These are phyloP conservation scores for Penicillium parvum DNA, from an alignment of 495 filamentous ascomycete genomes.

Conservation along the genomic window DNA sequence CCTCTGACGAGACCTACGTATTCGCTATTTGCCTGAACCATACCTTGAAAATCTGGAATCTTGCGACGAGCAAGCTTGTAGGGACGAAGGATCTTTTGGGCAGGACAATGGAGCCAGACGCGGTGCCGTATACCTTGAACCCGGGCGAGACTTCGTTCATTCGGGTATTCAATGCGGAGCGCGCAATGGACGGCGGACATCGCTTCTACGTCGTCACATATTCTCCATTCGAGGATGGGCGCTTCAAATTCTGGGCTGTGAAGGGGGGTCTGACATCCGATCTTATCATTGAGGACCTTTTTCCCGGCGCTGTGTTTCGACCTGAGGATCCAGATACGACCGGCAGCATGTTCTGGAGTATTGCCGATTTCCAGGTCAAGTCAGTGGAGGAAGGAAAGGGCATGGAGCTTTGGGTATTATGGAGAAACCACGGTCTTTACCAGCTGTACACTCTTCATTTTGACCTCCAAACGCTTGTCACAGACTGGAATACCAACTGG, in stretches of 20 bases:
- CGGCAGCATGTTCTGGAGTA: conserved; percentile 77
- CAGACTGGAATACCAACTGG: conserved; percentile 70
- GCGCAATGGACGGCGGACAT: conserved; percentile 51
- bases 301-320: conserved; percentile 54
- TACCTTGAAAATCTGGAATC: conserved; percentile 80
- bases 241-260: conserved; percentile 94
- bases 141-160: conserved; percentile 69
- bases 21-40: conserved; percentile 88
- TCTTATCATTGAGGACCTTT: conserved; percentile 66
- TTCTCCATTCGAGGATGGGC: conserved; percentile 77
- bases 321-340: conserved; percentile 64
- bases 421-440: conserved; percentile 79
- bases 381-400: conserved; percentile 45
- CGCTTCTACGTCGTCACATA: conserved; percentile 75
- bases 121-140: conserved; percentile 66
- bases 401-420: conserved; percentile 77
- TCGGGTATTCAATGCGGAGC: conserved; percentile 58
- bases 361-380: conserved; percentile 76
- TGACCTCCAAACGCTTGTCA: conserved; percentile 45
- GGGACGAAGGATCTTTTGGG: conserved; percentile 68
- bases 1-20: conserved; percentile 63
- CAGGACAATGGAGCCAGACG: conserved; percentile 50
- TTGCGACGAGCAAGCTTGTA: conserved; percentile 65
- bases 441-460: conserved; percentile 63
- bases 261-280: conserved; percentile 57